phyloP scores from a whole-genome alignment of 208 protist species.

The Dictyostelium gargantuum region DNA sequence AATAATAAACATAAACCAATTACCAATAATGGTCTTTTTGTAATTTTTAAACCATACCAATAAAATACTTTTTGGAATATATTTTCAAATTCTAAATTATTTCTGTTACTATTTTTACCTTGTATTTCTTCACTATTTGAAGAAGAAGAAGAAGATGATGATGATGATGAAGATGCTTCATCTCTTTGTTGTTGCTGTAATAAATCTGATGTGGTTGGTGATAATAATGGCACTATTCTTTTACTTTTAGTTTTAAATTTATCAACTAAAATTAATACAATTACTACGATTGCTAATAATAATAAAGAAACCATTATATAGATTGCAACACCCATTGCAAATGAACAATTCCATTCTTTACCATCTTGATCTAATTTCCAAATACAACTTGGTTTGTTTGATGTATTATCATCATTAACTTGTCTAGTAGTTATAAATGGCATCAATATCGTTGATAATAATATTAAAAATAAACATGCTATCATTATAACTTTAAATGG shows the following conservation, averaged over 20 bases:
- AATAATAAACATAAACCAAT: neutral
- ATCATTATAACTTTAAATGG: neutral
- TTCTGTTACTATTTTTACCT: neutral
- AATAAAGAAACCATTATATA: neutral
- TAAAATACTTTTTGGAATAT: conserved; percentile 7
- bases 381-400: neutral
- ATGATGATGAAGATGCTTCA: too few species aligned
- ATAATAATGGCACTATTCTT: too few species aligned
- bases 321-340: neutral
- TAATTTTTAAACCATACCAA: neutral
- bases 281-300: neutral
- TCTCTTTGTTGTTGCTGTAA: neutral
- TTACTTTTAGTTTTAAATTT: too few species aligned
- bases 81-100: neutral
- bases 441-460: neutral
- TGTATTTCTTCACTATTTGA: neutral
- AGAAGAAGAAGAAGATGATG: too few species aligned
- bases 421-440: neutral
- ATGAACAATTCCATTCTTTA: neutral
- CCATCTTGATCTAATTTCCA: neutral
- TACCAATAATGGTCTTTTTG: neutral
- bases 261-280: neutral
- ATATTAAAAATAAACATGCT: neutral
- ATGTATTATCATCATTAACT: neutral
- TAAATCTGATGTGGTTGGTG: neutral